A percentile compares a stretch with the other conserved stretches of the same genome.
These are phyloP conservation scores for Trichophyton schoenleinii DNA, from an alignment of 2,329 filamentous ascomycete species.

Conservation along the genomic window DNA sequence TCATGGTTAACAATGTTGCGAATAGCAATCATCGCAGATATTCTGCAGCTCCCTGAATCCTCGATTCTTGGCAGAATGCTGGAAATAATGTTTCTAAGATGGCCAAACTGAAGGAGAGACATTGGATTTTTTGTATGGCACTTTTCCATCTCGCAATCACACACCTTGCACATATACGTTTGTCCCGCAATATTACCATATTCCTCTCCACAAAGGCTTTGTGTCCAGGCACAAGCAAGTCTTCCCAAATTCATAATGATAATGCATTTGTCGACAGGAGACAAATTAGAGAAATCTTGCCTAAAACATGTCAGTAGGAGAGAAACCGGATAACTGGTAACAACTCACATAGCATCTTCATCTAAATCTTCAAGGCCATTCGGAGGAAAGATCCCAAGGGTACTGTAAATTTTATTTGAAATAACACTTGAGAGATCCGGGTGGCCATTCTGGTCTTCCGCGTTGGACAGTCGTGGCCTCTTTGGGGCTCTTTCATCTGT, in stretches of 20 bases:
- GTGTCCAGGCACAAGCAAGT: constrained; percentile 44
- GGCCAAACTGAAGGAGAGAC: constrained; percentile 18
- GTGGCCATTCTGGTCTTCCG: constrained; percentile 26
- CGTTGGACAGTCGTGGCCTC: constrained; percentile 22
- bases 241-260: constrained; percentile 45
- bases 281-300: constrained; percentile 34
- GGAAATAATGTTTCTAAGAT: constrained; percentile 34
- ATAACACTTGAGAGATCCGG: constrained; percentile 22
- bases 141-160: constrained; percentile 23
- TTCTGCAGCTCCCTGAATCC: constrained; percentile 47
- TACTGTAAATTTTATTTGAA: constrained; percentile 20
- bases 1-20: constrained; percentile 59
- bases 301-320: constrained; percentile 16
- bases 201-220: constrained; percentile 29
- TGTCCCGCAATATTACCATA: constrained; percentile 16
- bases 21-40: constrained; percentile 60
- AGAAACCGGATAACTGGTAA: not conserved
- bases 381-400: constrained; percentile 25
- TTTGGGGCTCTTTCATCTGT: constrained; percentile 23
- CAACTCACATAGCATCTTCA: constrained; percentile 38
- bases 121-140: constrained; percentile 11
- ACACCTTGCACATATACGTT: constrained; percentile 24
- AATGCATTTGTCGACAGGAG: constrained; percentile 41
- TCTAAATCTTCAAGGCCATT: constrained; percentile 30
- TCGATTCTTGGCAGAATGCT: constrained; percentile 30